A percentile compares a stretch with the other conserved stretches of the same genome.
phyloP scores from a whole-genome alignment of 1,139 yeast species.

The Pichia sp. region DNA sequence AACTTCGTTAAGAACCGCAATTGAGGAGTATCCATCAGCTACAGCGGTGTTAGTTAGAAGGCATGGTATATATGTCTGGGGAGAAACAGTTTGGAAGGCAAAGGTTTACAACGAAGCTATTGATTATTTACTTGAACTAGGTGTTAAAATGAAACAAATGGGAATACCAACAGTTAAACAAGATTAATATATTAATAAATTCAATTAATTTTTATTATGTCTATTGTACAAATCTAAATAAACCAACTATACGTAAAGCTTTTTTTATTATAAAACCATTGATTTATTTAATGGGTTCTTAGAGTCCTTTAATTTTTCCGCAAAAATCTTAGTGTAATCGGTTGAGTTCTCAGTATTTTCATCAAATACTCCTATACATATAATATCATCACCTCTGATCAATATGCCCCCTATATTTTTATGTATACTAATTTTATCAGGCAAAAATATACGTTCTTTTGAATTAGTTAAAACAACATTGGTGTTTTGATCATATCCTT shows the following conservation, averaged over 20 bases:
- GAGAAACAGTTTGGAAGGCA: conserved; percentile 87
- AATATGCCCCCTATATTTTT: conserved; percentile 59
- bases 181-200: conserved; percentile 16
- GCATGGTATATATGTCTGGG: conserved; percentile 97
- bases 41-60: conserved; percentile 86
- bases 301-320: conserved; percentile 31
- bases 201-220: conserved; percentile 7
- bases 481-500: conserved; percentile 78
- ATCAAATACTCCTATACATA: conserved; percentile 54
- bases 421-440: conserved; percentile 44
- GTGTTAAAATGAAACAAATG: conserved; percentile 66
- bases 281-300: too few relatives aligned
- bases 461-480: conserved; percentile 62
- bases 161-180: conserved; percentile 44
- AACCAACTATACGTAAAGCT: too few relatives aligned
- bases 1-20: conserved; percentile 58
- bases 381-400: conserved; percentile 79
- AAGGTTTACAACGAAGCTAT: conserved; percentile 89
- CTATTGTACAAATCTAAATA: too few relatives aligned
- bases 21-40: conserved; percentile 63
- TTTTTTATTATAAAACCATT: too few relatives aligned
- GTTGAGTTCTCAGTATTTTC: conserved; percentile 49
- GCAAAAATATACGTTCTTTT: conserved; percentile 45
- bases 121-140: conserved; percentile 81
- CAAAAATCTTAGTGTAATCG: conserved; percentile 51